These are phyloP conservation scores for Penicillium sp. DNA, from an alignment of 2,329 filamentous ascomycete genomes.

Conservation along the genomic window DNA sequence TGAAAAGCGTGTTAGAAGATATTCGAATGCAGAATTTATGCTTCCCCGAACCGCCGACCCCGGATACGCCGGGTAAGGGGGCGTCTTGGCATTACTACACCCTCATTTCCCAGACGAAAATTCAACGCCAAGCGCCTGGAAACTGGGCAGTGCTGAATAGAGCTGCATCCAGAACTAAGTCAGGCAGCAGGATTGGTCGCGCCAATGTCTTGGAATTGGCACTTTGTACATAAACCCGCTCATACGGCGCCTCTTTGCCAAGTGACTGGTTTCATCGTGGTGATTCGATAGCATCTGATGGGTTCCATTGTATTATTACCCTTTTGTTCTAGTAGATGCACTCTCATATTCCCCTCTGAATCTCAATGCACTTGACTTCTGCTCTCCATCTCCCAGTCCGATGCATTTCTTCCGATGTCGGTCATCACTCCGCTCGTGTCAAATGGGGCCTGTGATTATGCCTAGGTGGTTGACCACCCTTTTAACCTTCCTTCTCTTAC, in stretches of 20 bases:
- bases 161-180: slow-evolving; percentile 1
- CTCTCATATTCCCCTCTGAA: neutral
- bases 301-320: neutral
- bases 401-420: slow-evolving; percentile 6
- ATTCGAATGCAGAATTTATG: neutral
- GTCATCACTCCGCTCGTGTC: neutral
- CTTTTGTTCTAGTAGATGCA: neutral
- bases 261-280: slow-evolving; percentile 3
- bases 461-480: neutral
- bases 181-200: slow-evolving; percentile 4
- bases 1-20: neutral
- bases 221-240: neutral
- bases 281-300: slow-evolving; percentile 1
- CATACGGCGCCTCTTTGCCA: neutral
- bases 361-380: neutral
- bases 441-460: slow-evolving; percentile 1
- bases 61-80: slow-evolving; percentile 2
- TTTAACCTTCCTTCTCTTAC: neutral
- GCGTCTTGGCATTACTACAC: slow-evolving; percentile 4
- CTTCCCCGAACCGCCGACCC: neutral
- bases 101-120: neutral
- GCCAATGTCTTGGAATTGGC: slow-evolving; percentile 3
- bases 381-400: neutral
- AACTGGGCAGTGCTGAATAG: slow-evolving; percentile 5
- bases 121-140: neutral